Conservation (phyloP, 768 basidiomycete species). For the Fomitopsis pulvina region DNA sequence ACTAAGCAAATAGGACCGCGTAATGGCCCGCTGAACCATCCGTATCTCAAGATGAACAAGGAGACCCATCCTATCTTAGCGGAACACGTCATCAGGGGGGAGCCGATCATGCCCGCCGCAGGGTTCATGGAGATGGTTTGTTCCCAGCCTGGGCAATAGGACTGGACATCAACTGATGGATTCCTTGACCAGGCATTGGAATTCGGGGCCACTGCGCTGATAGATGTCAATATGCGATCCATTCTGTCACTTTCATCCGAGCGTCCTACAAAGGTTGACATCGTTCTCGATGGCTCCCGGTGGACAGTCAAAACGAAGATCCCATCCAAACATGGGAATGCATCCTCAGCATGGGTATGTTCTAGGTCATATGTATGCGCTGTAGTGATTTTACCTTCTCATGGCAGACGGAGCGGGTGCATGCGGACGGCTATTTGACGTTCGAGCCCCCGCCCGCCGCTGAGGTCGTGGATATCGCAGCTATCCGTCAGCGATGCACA, state of each 20-base stretch:
- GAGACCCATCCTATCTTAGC: conserved; percentile 34
- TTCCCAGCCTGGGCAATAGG: background rate
- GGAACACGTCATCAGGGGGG: conserved; percentile 38
- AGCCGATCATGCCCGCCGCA: conserved; percentile 41
- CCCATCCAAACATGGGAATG: background rate
- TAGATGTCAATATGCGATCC: conserved; percentile 21
- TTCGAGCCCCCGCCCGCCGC: background rate
- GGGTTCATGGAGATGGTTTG: conserved; percentile 35
- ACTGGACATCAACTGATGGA: background rate
- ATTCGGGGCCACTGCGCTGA: conserved; percentile 23
- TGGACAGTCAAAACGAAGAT: conserved; percentile 21
- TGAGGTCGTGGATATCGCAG: background rate
- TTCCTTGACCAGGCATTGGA: conserved; percentile 28
- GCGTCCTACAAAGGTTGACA: conserved; percentile 13
- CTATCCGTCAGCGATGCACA: background rate
- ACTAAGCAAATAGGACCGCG: conserved; percentile 18
- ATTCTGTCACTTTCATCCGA: conserved; percentile 21
- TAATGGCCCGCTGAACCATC: conserved; percentile 31
- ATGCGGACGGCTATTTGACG: background rate
- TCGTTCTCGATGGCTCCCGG: conserved; percentile 14
- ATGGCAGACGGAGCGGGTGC: background rate
- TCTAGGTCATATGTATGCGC: background rate
- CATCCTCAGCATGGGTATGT: background rate
- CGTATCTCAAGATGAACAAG: conserved; percentile 29
- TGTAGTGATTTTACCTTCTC: background rate